Base-by-base conservation (phyloP, 2,329 filamentous ascomycete species). In the Thermothelomyces thermophilus region DNA sequence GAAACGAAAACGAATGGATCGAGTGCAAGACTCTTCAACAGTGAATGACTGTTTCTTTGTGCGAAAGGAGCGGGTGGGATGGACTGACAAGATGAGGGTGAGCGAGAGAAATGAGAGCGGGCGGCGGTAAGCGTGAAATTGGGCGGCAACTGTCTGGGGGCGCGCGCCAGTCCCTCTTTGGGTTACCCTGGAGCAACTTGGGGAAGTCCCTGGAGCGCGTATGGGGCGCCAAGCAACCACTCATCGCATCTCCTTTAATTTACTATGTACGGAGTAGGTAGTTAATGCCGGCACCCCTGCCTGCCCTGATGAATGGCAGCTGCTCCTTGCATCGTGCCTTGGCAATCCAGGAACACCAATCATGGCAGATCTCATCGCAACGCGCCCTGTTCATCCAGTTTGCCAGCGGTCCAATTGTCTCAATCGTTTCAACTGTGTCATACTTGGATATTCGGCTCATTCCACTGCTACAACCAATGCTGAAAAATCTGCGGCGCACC, bases 21-120 rank as follows among this genome's bases (percentile, higher is more conserved):
- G 56, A 59, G 56, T 41, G 52, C 54, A 45, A 48, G 50, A 57
- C 58, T 58, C 58, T 58, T 48, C 50, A 60, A 55, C n/a, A 60
- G 53, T 34, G 56, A 60, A 46, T 35, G 58, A 56, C 56, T 36
- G 49, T 46, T 47, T 53, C 33, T 54, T 55, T 6, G 9, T 5
- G 9, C 41, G 33, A 34, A 28, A 28, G 56, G 56, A 54, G 50
- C 53, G 36, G 47, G 49, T 24, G 48, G 41, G 35, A 31, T 13
- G 30, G 41, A n/a, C n/a, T 26, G 22, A n/a, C 31, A 22, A 22
- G 26, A 51, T 10, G 34, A 48, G 41, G 43, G 20, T 17, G 46
- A 36, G 51, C 19, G 54, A 51, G 46, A 41, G 56, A 54, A 53
- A 53, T 50, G 53, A 55, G 44, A 41, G 53, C 48, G 53, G n/a